phyloP scores from a whole-genome alignment of 1,284 basidiomycete genomes.

The Mycosarcoma maydis region DNA sequence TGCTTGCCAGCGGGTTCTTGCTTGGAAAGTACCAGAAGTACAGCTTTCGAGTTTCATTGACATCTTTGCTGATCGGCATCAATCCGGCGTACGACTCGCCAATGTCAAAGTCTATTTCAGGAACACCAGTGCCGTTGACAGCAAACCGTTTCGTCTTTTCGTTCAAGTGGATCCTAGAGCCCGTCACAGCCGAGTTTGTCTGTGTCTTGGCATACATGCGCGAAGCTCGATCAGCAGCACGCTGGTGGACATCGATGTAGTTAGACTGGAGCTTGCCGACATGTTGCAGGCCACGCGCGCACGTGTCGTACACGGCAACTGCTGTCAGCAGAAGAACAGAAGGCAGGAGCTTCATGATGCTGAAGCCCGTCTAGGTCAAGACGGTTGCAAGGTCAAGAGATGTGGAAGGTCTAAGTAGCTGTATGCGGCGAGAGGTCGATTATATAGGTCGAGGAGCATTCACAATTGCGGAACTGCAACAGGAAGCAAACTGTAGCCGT shows the following conservation, averaged over 20 bases:
- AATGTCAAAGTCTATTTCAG: slow-evolving; percentile 50
- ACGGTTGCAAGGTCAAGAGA: not conserved
- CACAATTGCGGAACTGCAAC: too few species aligned
- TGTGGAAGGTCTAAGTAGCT: not conserved
- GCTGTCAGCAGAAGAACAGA: slow-evolving; percentile 18
- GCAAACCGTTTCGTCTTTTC: slow-evolving; percentile 29
- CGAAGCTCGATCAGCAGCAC: slow-evolving; percentile 18
- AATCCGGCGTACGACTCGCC: slow-evolving; percentile 55
- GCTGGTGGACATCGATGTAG: slow-evolving; percentile 28
- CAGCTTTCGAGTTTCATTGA: slow-evolving; percentile 69
- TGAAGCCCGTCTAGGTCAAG: not conserved
- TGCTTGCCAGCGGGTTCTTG: slow-evolving; percentile 75
- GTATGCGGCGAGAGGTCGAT: not conserved
- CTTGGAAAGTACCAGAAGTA: slow-evolving; percentile 90
- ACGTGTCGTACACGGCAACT: slow-evolving; percentile 27
- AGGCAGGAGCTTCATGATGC: slow-evolving; percentile 33
- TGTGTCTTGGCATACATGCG: slow-evolving; percentile 18
- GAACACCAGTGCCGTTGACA: slow-evolving; percentile 42
- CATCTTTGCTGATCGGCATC: slow-evolving; percentile 41
- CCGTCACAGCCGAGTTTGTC: slow-evolving; percentile 13
- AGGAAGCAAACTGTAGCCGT: too few species aligned
- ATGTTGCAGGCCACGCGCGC: slow-evolving; percentile 36
- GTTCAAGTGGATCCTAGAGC: slow-evolving; percentile 23
- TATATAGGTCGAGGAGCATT: too few species aligned
- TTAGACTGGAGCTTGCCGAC: slow-evolving; percentile 33